Conservation (phyloP, 352 stramenopile species). For the Phytopythium boreale region DNA sequence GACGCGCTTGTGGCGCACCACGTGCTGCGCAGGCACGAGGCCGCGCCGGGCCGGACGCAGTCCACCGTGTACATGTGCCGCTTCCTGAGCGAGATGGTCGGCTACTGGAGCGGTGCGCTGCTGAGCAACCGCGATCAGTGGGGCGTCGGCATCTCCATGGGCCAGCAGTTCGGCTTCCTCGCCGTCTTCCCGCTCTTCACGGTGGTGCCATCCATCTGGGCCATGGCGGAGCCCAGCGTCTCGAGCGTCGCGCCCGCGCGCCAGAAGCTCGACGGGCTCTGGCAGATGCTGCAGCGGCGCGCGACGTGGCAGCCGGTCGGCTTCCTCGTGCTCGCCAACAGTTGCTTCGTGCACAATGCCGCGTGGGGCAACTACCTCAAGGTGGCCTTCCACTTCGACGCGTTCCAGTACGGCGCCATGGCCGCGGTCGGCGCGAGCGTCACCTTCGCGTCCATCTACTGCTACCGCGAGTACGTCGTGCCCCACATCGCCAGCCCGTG, state of each 20-base stretch:
- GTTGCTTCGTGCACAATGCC: slow-evolving; percentile 65
- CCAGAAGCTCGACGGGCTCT: slow-evolving; percentile 41
- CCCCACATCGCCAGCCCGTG: slow-evolving; percentile 37
- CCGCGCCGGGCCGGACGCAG: slow-evolving; percentile 40
- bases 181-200: slow-evolving; percentile 53
- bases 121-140: slow-evolving; percentile 57
- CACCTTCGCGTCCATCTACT: slow-evolving; percentile 52
- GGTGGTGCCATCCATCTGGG: slow-evolving; percentile 52
- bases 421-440: slow-evolving; percentile 64
- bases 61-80: slow-evolving; percentile 76
- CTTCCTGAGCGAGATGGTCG: slow-evolving; percentile 75
- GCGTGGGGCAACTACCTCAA: slow-evolving; percentile 81
- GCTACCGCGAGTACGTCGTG: slow-evolving; percentile 57
- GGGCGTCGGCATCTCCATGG: slow-evolving; percentile 58
- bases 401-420: slow-evolving; percentile 77
- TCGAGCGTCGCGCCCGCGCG: slow-evolving; percentile 19
- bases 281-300: slow-evolving; percentile 58
- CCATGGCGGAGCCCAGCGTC: slow-evolving; percentile 48
- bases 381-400: slow-evolving; percentile 63
- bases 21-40: slow-evolving; percentile 44
- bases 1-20: slow-evolving; percentile 67
- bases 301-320: slow-evolving; percentile 76
- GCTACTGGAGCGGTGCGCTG: slow-evolving; percentile 63
- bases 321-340: slow-evolving; percentile 67
- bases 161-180: slow-evolving; percentile 59